These are phyloP conservation scores for Barnettozyma californica DNA, from an alignment of 805 yeast species.

Conservation along the genomic window DNA sequence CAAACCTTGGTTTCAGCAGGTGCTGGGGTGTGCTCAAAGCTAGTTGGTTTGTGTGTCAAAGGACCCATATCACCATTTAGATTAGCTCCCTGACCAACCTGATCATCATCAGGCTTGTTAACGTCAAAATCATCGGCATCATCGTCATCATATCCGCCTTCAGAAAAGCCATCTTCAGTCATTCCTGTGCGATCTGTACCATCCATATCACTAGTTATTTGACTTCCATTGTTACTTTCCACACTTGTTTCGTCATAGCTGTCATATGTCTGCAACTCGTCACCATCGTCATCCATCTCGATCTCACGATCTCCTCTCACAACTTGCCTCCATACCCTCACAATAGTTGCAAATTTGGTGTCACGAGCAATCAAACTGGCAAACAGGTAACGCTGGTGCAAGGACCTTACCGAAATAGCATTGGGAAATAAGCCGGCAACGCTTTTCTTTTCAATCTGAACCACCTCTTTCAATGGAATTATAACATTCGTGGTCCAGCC, in stretches of 20 bases:
- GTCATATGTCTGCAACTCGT: constrained; percentile 10
- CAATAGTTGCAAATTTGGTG: constrained; percentile 41
- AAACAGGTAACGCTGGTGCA: constrained; percentile 62
- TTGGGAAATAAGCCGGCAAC: constrained; percentile 91
- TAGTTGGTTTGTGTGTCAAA: constrained; percentile 44
- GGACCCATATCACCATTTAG: constrained; percentile 9
- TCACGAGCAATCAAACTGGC: constrained; percentile 86
- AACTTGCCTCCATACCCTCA: constrained; percentile 55
- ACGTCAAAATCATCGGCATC: constrained; percentile 11
- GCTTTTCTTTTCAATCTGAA: constrained; percentile 68
- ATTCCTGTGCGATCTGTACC: not conserved
- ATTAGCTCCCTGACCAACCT: constrained; percentile 1
- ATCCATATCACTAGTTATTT: not conserved
- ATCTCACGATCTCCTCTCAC: constrained; percentile 23
- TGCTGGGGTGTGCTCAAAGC: constrained; percentile 36
- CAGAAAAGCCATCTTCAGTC: not conserved
- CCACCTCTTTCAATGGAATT: constrained; percentile 71
- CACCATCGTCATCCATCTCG: constrained; percentile 9
- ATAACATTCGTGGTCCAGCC: constrained; percentile 87
- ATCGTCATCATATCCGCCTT: constrained; percentile 6
- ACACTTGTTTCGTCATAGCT: constrained; percentile 6
- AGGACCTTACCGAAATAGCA: constrained; percentile 46
- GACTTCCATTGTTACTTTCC: constrained; percentile 25
- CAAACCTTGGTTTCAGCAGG: constrained; percentile 49
- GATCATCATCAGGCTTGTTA: constrained; percentile 13